A percentile compares a stretch with the other conserved stretches of the same genome.
Evolutionary conservation across 2,329 filamentous ascomycete species (phyloP).

Genomic region (Pseudopyrenochaeta lycopersici): DNA sequence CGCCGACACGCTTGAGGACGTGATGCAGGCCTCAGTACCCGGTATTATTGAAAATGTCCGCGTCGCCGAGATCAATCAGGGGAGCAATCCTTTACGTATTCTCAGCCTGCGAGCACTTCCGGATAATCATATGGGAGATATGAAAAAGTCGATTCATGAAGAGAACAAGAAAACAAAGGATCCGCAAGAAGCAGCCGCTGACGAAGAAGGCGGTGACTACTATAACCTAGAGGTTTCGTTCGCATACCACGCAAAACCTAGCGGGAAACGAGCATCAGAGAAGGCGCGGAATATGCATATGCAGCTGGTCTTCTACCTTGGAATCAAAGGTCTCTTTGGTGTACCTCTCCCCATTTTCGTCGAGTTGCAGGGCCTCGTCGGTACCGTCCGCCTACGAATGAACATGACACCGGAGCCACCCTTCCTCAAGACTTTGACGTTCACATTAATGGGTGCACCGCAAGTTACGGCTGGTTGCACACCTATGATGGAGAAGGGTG

Average conservation of each 20-base stretch:
- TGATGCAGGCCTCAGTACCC: slow-evolving; percentile 96
- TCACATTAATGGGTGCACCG: slow-evolving; percentile 93
- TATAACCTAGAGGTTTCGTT: slow-evolving; percentile 93
- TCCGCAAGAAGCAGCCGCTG: slow-evolving; percentile 83
- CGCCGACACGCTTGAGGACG: slow-evolving; percentile 92
- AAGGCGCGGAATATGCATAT: slow-evolving; percentile 97
- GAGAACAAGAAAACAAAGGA: slow-evolving; percentile 84
- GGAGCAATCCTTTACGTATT: slow-evolving; percentile 87
- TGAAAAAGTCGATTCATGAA: slow-evolving; percentile 82
- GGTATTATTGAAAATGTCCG: slow-evolving; percentile 92
- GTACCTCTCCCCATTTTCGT: slow-evolving; percentile 89
- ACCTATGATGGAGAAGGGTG: slow-evolving; percentile 88
- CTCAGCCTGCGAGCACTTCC: slow-evolving; percentile 87
- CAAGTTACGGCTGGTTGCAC: slow-evolving; percentile 89
- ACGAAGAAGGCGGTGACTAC: slow-evolving; percentile 89
- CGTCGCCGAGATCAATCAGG: slow-evolving; percentile 93
- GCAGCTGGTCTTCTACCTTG: slow-evolving; percentile 93
- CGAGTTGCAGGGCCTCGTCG: slow-evolving; percentile 89
- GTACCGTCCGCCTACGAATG: slow-evolving; percentile 82
- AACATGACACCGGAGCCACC: slow-evolving; percentile 90
- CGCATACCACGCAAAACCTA: slow-evolving; percentile 88
- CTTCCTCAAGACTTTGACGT: slow-evolving; percentile 89
- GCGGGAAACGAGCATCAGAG: slow-evolving; percentile 72
- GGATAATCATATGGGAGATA: slow-evolving; percentile 79
- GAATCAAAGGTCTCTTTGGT: slow-evolving; percentile 86